A percentile compares a stretch with the other conserved stretches of the same genome.
phyloP scores from a whole-genome alignment of 352 stramenopile species.

The Globisporangium heterothallicum region DNA sequence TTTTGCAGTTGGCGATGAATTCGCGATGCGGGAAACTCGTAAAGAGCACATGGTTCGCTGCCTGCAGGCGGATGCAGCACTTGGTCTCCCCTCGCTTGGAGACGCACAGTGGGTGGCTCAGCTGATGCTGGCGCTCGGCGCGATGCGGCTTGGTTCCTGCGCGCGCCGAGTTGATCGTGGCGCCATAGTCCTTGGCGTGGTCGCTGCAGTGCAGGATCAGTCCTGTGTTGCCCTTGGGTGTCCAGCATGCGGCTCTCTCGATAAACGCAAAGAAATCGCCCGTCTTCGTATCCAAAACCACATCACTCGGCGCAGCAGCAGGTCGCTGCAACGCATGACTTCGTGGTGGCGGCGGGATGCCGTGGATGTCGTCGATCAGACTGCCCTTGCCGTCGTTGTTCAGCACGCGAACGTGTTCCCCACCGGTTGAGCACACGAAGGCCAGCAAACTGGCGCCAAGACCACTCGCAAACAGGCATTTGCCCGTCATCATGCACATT shows the following conservation, averaged over 20 bases:
- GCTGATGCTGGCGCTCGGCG: slow-evolving; percentile 5
- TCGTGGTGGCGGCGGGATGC: slow-evolving; percentile 29
- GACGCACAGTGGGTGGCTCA: slow-evolving; percentile 36
- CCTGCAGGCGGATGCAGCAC: slow-evolving; percentile 63
- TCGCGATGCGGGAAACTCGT: slow-evolving; percentile 27
- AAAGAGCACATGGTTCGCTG: slow-evolving; percentile 38
- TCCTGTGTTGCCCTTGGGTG: slow-evolving; percentile 72
- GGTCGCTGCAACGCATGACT: slow-evolving; percentile 4
- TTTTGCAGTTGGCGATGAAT: slow-evolving; percentile 66
- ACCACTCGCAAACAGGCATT: slow-evolving; percentile 66
- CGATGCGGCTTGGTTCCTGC: slow-evolving; percentile 43
- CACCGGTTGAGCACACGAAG: slow-evolving; percentile 69
- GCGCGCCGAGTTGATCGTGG: slow-evolving; percentile 53
- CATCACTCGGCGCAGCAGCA: slow-evolving; percentile 24
- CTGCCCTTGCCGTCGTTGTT: slow-evolving; percentile 59
- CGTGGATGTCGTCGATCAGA: slow-evolving; percentile 32
- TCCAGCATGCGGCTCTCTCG: slow-evolving; percentile 29
- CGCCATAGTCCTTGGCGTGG: slow-evolving; percentile 44
- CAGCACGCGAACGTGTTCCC: slow-evolving; percentile 48
- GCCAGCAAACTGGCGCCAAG: slow-evolving; percentile 54
- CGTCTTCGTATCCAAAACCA: slow-evolving; percentile 64
- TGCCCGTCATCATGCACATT: slow-evolving; percentile 88
- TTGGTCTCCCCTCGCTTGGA: slow-evolving; percentile 56
- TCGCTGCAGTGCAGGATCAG: slow-evolving; percentile 66
- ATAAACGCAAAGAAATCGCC: slow-evolving; percentile 68